Conservation (phyloP, 768 basidiomycete genomes). For the Suillus subalutaceus region DNA sequence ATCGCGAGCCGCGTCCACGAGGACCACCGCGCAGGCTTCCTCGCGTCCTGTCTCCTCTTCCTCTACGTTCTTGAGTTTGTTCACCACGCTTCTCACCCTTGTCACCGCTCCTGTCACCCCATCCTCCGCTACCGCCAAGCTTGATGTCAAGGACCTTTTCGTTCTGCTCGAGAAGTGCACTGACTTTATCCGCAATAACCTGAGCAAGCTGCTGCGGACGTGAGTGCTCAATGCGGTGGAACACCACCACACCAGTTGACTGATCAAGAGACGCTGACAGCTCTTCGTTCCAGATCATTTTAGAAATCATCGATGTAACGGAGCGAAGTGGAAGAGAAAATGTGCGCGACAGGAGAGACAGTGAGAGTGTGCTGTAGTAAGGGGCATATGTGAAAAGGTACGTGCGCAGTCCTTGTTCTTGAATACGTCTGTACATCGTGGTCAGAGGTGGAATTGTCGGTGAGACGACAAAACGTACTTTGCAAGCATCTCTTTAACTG, state of each 20-base stretch:
- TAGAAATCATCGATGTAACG: slow-evolving; percentile 60
- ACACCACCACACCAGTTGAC: slow-evolving; percentile 85
- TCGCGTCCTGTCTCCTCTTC: slow-evolving; percentile 65
- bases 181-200: slow-evolving; percentile 86
- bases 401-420: slow-evolving; percentile 95
- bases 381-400: slow-evolving; percentile 93
- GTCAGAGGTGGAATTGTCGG: not conserved
- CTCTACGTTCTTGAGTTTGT: slow-evolving; percentile 75
- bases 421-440: slow-evolving; percentile 75
- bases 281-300: slow-evolving; percentile 99
- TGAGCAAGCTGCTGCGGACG: slow-evolving; percentile 90
- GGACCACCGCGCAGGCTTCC: slow-evolving; percentile 58
- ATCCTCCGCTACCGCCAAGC: slow-evolving; percentile 66
- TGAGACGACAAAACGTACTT: slow-evolving; percentile 53
- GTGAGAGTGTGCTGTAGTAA: slow-evolving; percentile 89
- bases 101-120: slow-evolving; percentile 54
- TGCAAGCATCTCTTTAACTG: slow-evolving; percentile 93
- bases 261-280: slow-evolving; percentile 92
- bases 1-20: slow-evolving; percentile 77
- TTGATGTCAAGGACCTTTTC: slow-evolving; percentile 88
- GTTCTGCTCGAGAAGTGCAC: slow-evolving; percentile 85
- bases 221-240: slow-evolving; percentile 89
- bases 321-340: slow-evolving; percentile 81
- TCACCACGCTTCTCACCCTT: slow-evolving; percentile 42
- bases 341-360: slow-evolving; percentile 83